Conservation (phyloP, 371 early-diverging fungal genomes). For the Mucor indicus region DNA sequence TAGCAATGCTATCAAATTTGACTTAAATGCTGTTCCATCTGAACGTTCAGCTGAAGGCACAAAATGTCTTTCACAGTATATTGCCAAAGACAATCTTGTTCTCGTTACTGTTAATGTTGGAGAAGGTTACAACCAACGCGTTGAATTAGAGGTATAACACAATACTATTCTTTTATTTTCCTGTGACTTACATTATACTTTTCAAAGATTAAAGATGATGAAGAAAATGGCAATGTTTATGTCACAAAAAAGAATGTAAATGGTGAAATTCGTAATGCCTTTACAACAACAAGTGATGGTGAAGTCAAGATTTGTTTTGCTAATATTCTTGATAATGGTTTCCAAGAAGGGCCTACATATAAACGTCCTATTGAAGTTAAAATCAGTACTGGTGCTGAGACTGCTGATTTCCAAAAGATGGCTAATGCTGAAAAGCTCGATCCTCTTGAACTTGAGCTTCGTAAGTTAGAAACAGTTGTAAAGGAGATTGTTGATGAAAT, state of each 20-base stretch:
- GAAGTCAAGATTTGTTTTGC: constrained; percentile 86
- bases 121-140: constrained; percentile 65
- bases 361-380: constrained; percentile 68
- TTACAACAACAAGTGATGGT: constrained; percentile 81
- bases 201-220: constrained; percentile 64
- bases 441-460: constrained; percentile 88
- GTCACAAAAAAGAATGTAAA: constrained; percentile 53
- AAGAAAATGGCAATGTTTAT: constrained; percentile 58
- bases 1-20: constrained; percentile 70
- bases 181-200: neutral
- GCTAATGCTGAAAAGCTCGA: constrained; percentile 75
- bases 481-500: constrained; percentile 78
- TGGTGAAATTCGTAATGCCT: constrained; percentile 54
- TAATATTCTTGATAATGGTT: constrained; percentile 71
- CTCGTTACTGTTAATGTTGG: constrained; percentile 67
- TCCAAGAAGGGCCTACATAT: constrained; percentile 53
- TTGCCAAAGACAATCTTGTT: constrained; percentile 70
- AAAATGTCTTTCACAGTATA: constrained; percentile 76
- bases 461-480: constrained; percentile 72
- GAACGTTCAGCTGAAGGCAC: constrained; percentile 28
- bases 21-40: constrained; percentile 55
- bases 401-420: constrained; percentile 66
- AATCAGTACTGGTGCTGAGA: constrained; percentile 86
- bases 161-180: neutral
- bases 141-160: constrained; percentile 63